Evolutionary conservation across 768 basidiomycete genomes (phyloP), one percentile per base, ranked within the genome.

Genomic region (Boletellus emodensis): DNA sequence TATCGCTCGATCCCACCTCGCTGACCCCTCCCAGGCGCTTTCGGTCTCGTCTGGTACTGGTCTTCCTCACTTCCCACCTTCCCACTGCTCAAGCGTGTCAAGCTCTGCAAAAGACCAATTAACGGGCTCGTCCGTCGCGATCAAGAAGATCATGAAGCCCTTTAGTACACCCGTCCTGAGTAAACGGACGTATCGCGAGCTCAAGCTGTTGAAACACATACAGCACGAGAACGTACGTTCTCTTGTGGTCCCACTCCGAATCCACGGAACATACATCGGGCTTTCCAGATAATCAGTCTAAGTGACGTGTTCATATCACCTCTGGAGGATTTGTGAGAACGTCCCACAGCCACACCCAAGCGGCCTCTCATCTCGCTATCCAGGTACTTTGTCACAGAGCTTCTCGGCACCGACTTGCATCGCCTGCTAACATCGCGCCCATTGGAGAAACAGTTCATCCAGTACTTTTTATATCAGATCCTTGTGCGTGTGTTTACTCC

Each of bases 91-190:
- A 67, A 47, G 36, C 30, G 15, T 47, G 34, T 51, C 36, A 59
- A 95, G 94, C 63, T 94, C 93, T 15, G 88, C 92, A 32, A 94
- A 94, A 70, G 90, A 95, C 69, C 94, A 97, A 71, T 82, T 98
- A 48, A 95, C 93, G 9, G 88, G 84, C 37, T 82, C 92, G 40
- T 89, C 91, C 15, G 94, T 95, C 50, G 96, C 96, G 63, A 94
- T 99, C 76, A 99, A 99, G 83, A 98, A 98, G 84, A 99, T 98
- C 77, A 98, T 98, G 95, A 99, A 99, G 71, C 96, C 96, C 7
- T 99, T 99, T 75, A 90, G 88, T 67, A 97, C 96, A 6, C 94
- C 96, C 17, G 96, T 99, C n/a, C 78, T 99, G 61, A 87, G 86
- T 71, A 98, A 98, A 74, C 80, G 96, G 56, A 99, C 96, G 1